A percentile compares a stretch with the other conserved stretches of the same genome.
These are phyloP conservation scores for Triangularia setosa DNA, from an alignment of 2,329 filamentous ascomycete genomes.

Conservation along the genomic window DNA sequence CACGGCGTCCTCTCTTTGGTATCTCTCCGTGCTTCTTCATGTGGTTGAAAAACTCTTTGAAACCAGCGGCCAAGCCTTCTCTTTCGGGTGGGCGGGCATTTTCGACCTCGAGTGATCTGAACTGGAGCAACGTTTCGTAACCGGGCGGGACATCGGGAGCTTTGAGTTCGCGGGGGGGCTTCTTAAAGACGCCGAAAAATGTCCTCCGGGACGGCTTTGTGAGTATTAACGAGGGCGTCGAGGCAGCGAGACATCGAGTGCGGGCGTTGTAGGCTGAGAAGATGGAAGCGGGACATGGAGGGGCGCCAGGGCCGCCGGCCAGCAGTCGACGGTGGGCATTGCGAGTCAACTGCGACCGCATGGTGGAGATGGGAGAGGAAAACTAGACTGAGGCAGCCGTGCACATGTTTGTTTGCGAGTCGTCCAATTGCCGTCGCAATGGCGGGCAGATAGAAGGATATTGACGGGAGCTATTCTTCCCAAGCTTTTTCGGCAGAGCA, in stretches of 20 bases:
- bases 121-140: constrained; percentile 66
- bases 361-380: constrained; percentile 31
- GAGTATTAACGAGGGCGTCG: neutral
- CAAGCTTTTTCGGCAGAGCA: constrained; percentile 18
- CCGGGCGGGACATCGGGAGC: constrained; percentile 65
- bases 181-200: constrained; percentile 61
- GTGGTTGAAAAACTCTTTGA: constrained; percentile 58
- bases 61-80: constrained; percentile 61
- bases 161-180: constrained; percentile 56
- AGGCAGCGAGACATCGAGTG: constrained; percentile 11
- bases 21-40: constrained; percentile 40
- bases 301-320: constrained; percentile 41
- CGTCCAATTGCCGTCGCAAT: constrained; percentile 18
- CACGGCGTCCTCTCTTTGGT: neutral
- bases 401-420: constrained; percentile 21
- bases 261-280: constrained; percentile 11
- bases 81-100: constrained; percentile 60
- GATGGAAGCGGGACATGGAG: constrained; percentile 28
- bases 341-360: constrained; percentile 59
- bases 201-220: constrained; percentile 39
- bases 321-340: constrained; percentile 55
- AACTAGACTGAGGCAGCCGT: constrained; percentile 23
- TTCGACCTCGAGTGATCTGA: constrained; percentile 59
- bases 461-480: neutral
- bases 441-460: neutral